Conservation (phyloP, 257 asterid genomes). For the Linaria vulgaris region DNA sequence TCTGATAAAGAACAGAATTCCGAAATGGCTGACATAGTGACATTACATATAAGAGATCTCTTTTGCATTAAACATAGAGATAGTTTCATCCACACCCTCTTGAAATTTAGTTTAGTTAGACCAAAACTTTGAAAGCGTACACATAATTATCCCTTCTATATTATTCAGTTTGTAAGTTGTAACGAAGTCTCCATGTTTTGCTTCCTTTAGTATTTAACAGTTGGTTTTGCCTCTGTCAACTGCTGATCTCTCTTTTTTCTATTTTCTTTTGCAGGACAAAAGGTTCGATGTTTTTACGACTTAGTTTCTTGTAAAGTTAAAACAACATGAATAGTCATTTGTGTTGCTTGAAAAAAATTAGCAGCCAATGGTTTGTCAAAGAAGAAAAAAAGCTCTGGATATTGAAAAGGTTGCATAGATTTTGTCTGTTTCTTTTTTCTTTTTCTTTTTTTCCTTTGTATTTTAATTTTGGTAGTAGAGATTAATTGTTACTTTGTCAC, state of each 20-base stretch:
- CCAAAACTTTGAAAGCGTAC: background rate
- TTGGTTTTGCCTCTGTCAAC: background rate
- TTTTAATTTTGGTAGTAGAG: too few relatives aligned
- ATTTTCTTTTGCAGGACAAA: slow-evolving; percentile 23
- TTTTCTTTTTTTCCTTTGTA: too few relatives aligned
- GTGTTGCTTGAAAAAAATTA: slow-evolving; percentile 9
- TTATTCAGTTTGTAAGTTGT: background rate
- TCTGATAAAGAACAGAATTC: too few relatives aligned
- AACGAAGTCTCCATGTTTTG: background rate
- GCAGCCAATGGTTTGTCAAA: slow-evolving; percentile 19
- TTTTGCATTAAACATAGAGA: too few relatives aligned
- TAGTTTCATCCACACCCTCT: too few relatives aligned
- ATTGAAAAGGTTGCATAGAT: slow-evolving; percentile 16
- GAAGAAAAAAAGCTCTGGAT: slow-evolving; percentile 16
- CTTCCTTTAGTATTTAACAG: background rate
- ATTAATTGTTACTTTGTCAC: too few relatives aligned
- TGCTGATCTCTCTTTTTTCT: background rate
- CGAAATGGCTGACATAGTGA: too few relatives aligned
- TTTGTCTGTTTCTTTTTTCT: too few relatives aligned
- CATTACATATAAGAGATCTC: too few relatives aligned
- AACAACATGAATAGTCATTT: background rate
- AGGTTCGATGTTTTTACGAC: slow-evolving; percentile 5
- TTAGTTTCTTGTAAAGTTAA: background rate
- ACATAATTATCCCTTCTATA: background rate
- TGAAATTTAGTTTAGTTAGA: too few relatives aligned